Percentiles rank a stretch among this genome's conserved stretches.
Evolutionary conservation across 805 yeast genomes (phyloP).

Genomic region (Ogataea philodendri): DNA sequence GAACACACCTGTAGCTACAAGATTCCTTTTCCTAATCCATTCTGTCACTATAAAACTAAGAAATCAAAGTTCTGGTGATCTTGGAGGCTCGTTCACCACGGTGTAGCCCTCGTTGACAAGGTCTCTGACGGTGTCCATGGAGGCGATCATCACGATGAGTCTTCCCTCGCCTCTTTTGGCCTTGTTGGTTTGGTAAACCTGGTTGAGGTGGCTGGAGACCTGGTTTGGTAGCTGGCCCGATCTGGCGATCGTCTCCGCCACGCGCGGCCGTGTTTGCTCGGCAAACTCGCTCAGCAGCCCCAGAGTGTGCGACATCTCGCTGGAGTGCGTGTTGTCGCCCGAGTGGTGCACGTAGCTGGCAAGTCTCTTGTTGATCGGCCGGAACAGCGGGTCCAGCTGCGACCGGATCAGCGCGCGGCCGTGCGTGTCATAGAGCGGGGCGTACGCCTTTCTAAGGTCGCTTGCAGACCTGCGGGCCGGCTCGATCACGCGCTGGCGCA

Average conservation of each 20-base stretch:
- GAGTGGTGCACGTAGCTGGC: constrained; percentile 47
- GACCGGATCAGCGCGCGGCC: constrained; percentile 65
- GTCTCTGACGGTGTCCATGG: constrained; percentile 32
- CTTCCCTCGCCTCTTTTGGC: constrained; percentile 38
- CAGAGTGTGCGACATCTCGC: constrained; percentile 57
- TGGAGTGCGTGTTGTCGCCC: constrained; percentile 30
- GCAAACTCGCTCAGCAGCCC: constrained; percentile 41
- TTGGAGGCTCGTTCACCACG: constrained; percentile 10
- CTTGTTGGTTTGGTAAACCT: constrained; percentile 40
- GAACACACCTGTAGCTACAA: too few species aligned
- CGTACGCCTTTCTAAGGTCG: constrained; percentile 48
- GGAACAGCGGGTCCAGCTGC: constrained; percentile 59
- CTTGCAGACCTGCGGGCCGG: constrained; percentile 51
- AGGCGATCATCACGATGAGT: constrained; percentile 32
- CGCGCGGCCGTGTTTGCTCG: constrained; percentile 37
- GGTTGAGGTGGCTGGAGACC: constrained; percentile 36
- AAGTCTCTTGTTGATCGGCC: constrained; percentile 57
- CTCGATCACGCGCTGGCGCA: constrained; percentile 36
- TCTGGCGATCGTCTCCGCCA: constrained; percentile 27
- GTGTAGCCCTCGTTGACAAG: constrained; percentile 22
- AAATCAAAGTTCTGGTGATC: constrained; percentile 13
- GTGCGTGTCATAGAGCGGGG: constrained; percentile 51
- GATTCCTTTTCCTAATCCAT: constrained; percentile 9
- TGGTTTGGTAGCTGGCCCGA: constrained; percentile 36
- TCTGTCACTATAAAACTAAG: constrained; percentile 13